Evolutionary conservation across 2,329 filamentous ascomycete genomes (phyloP), one percentile per base, ranked within the genome.

Genomic region (Trichoderma gracile): DNA sequence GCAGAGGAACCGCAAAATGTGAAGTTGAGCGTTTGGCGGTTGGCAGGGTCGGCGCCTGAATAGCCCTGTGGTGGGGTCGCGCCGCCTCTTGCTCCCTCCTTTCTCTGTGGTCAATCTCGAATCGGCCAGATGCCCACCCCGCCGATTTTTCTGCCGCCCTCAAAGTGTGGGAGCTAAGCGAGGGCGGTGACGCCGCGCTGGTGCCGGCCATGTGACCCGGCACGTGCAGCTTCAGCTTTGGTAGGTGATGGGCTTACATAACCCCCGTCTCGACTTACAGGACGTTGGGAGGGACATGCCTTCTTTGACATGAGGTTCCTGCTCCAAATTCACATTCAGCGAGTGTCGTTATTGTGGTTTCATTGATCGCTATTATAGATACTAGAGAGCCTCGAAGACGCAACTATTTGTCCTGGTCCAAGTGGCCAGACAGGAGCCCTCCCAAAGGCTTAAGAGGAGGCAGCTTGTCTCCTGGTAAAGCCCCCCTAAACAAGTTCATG

Each of bases 161-260:
- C 59, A 67, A 70, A 75, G 72, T 78, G 76, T 78, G 76, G 74
- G 75, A 72, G 73, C 72, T 79, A 79, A 77, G 73, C 75, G 76
- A 78, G 75, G 71, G 73, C 76, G 74, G 71, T 79, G 74, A 76
- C 71, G 67, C 49, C 19, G 21, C 25, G 17, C 12, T 43, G 23
- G 38, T 15, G 25, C 4, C 23, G 17, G 7, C 7, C 69, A 73
- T 67, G 69, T 72, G 71, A 71, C 30, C 2, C 56, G 12, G 23
- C 71, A 72, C 70, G 70, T 72, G 70, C 62, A 38, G 0, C 3
- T 12, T 40, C 5, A 27, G 12, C 27, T 21, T 5, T 3, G 5
- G n/a, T 19, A n/a, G n/a, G n/a, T n/a, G 25, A 14, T 1, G 30
- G n/a, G 5, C 17, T 30, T 14, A 8, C 5, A 19, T 52, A 7